Conservation (phyloP, 768 basidiomycete genomes). For the Zangia roseola region DNA sequence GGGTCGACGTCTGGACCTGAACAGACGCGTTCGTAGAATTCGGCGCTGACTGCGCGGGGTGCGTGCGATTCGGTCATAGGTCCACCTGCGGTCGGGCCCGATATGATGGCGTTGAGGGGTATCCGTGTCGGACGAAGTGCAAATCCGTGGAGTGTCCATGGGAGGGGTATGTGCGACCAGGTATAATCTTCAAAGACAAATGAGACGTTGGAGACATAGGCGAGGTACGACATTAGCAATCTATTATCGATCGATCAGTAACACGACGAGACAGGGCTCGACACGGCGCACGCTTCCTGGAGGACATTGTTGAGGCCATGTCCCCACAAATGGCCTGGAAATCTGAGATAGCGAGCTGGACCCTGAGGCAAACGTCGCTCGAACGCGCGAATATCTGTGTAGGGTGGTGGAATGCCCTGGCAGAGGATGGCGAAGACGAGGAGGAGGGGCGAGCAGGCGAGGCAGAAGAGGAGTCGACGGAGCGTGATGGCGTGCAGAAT, state of each 20-base stretch:
- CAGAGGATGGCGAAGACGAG: slow-evolving; percentile 29
- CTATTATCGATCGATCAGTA: slow-evolving; percentile 25
- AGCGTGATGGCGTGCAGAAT: slow-evolving; percentile 19
- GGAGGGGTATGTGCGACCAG: slow-evolving; percentile 55
- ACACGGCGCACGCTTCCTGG: slow-evolving; percentile 51
- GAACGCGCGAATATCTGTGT: slow-evolving; percentile 34
- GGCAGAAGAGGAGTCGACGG: slow-evolving; percentile 26
- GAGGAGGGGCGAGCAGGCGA: slow-evolving; percentile 23
- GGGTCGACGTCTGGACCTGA: slow-evolving; percentile 31
- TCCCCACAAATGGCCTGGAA: slow-evolving; percentile 57
- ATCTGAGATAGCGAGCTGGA: slow-evolving; percentile 41
- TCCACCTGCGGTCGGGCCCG: slow-evolving; percentile 55
- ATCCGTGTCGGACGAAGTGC: slow-evolving; percentile 49
- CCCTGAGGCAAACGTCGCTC: slow-evolving; percentile 42
- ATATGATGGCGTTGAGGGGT: slow-evolving; percentile 59
- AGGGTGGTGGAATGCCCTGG: slow-evolving; percentile 41
- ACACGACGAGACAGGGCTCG: background rate
- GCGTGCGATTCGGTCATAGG: slow-evolving; percentile 26
- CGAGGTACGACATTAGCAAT: slow-evolving; percentile 51
- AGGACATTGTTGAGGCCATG: slow-evolving; percentile 62
- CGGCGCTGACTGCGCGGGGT: slow-evolving; percentile 43
- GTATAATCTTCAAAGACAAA: slow-evolving; percentile 65
- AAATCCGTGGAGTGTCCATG: slow-evolving; percentile 55
- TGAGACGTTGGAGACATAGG: slow-evolving; percentile 47
- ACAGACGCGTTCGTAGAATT: slow-evolving; percentile 51